Percentiles rank a stretch among this genome's conserved stretches.
These are phyloP conservation scores for Chloranthus sessilifolius DNA, from an alignment of 164 flowering plant genomes.

Conservation along the genomic window DNA sequence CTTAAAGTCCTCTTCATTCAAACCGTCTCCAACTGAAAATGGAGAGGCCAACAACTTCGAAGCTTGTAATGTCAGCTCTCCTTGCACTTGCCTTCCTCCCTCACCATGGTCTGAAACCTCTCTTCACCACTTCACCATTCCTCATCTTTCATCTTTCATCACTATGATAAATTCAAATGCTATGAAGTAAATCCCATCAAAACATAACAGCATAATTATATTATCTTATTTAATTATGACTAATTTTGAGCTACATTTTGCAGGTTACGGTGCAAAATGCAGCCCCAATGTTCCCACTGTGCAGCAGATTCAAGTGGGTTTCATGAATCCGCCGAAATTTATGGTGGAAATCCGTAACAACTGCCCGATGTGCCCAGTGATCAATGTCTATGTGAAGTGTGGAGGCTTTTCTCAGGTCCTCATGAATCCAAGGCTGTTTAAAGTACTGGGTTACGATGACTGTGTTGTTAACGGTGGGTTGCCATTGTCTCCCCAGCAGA, in stretches of 20 bases:
- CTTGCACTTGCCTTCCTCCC: conserved; percentile 18
- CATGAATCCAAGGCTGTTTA: conserved; percentile 36
- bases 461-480: conserved; percentile 43
- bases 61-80: conserved; percentile 13
- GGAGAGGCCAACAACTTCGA: conserved; percentile 17
- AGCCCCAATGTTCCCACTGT: conserved; percentile 26
- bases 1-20: conserved; percentile 1
- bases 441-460: conserved; percentile 29
- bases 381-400: conserved; percentile 39
- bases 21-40: background rate
- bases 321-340: conserved; percentile 30
- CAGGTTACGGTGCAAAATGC: conserved; percentile 34
- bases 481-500: conserved; percentile 41
- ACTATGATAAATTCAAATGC: no score
- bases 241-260: conserved; percentile 2
- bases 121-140: conserved; percentile 2
- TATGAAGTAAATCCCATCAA: no score
- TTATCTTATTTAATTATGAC: background rate
- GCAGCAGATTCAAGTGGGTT: conserved; percentile 36
- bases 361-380: conserved; percentile 53
- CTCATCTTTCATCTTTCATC: background rate
- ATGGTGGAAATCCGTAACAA: conserved; percentile 33
- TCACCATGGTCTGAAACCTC: conserved; percentile 20
- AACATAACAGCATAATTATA: no score
- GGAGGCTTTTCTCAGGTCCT: conserved; percentile 38